Evolutionary conservation across 225 moss, liverwort and hornwort genomes (phyloP), one percentile per base, ranked within the genome.

Genomic region (Bryoerythrophyllum caledonicum): DNA sequence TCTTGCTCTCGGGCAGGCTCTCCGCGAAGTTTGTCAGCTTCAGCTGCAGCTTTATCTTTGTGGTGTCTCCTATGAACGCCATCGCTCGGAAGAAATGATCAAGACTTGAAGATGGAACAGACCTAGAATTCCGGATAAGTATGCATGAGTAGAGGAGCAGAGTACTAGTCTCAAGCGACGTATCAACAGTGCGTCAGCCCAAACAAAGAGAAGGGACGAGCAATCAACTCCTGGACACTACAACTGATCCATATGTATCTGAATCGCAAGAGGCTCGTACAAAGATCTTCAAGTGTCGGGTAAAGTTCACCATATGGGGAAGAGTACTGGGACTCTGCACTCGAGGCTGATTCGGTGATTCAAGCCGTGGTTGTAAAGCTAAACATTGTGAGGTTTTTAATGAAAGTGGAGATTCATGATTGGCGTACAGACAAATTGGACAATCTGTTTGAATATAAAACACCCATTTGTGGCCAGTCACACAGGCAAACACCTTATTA

Each of bases 21-120:
- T 82, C 65, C 2, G 78, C 82, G 25, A 2, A 65, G 37, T 78
- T 82, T 10, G 70, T 74, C 0, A 58, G 40, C 5, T 16, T 10
- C 0, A 82, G 56, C 74, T 51, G 74, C 16, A 46, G 46, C 46
- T 46, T 46, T 16, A 15, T 46, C 46, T 46, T 46, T 46, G 30
- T 30, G 2, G 5, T 58, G 58, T 82, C 70, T 1, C 5, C 73
- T 4, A 37, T 64, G 15, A 30, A 58, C 10, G 51, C 82, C 82
- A 78, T 78, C 60, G 52, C 66, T 27, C 16, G 44, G 6, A 26
- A 40, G 15, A 41, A 41, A 3, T 6, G 11, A 55, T 25, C 25
- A 26, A 68, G 58, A 13, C 11, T n/a, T 20, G 71, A 20, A 20
- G 6, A 19, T 40, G 12, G 28, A 60, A 46, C 43, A 69, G 24